Evolutionary conservation across 73 alveolate genomes (phyloP).

Genomic region (Paramecium primaurelia): DNA sequence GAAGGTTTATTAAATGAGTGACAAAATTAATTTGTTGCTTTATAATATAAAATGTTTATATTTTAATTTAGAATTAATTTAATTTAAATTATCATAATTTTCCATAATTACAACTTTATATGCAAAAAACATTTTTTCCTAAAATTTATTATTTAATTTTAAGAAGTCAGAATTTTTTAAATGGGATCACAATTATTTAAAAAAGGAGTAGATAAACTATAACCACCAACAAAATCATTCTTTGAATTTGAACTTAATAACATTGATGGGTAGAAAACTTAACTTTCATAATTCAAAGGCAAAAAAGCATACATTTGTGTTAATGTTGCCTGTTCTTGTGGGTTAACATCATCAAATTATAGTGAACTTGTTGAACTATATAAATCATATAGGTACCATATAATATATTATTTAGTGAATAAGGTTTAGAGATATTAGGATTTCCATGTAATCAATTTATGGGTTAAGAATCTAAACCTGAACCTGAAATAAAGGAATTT

Average conservation of each 20-base stretch:
- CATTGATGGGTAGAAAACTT: constrained; percentile 66
- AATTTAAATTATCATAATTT: background rate
- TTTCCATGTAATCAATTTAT: constrained; percentile 86
- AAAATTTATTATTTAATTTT: background rate
- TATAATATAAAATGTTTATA: background rate
- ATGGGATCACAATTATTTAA: constrained; percentile 67
- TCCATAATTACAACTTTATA: background rate
- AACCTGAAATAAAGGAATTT: constrained; percentile 67
- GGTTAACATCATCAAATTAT: constrained; percentile 72
- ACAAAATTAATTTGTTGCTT: background rate
- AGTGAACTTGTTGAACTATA: constrained; percentile 67
- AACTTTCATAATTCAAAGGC: constrained; percentile 62
- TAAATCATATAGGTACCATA: constrained; percentile 49
- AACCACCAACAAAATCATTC: constrained; percentile 51
- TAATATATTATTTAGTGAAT: constrained; percentile 16
- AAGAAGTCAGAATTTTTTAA: background rate
- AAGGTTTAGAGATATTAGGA: constrained; percentile 79
- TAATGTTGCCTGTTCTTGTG: constrained; percentile 86
- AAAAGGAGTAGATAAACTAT: constrained; percentile 55
- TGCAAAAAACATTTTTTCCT: background rate
- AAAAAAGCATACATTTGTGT: constrained; percentile 73
- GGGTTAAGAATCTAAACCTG: constrained; percentile 78
- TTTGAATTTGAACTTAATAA: constrained; percentile 65
- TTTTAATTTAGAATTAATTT: background rate
- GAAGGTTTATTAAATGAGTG: background rate